Evolutionary conservation across 2,329 filamentous ascomycete species (phyloP), one percentile per base, ranked within the genome.

Genomic region (Calonectria fujianensis): DNA sequence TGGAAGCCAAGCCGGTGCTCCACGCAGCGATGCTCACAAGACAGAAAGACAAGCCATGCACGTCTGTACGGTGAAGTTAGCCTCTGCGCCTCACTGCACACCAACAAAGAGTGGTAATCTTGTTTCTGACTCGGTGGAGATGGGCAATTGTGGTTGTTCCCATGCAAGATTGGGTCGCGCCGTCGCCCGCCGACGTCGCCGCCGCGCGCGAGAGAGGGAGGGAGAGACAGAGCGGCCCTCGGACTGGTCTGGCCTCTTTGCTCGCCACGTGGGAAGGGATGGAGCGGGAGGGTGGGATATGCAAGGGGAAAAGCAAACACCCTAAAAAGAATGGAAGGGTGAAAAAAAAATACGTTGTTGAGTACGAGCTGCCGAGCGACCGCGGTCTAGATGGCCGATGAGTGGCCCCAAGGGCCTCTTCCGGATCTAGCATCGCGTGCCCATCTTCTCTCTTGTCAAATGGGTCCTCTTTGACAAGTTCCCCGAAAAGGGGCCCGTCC

Each of bases 201-300:
- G 39, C 37, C 13, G 37, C 39, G 39, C 39, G 39, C 8, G 11
- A 6, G 11, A 37, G 35, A 39, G 13, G 3, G 37, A 39, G 13
- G 37, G 37, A 39, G 37, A 39, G 9, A 32, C 32, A 32, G 32
- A 39, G 37, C 9, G 6, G 41, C 48, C 45, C 61, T 16, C 59
- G 39, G 61, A 48, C 72, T 64, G 45, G 61, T 45, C 69, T 29
- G 45, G 48, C 32, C 72, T 59, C 54, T 59, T 18, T 64, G 45
- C 65, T 45, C 70, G 76, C 79, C 79, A 80, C 79, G 79, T 80
- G 77, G 78, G 67, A 24, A 69, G 72, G 64, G 65, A 67, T 75
- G 59, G 52, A 67, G 69, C 69, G 69, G 74, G 51, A 69, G 51
- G 51, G 39, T 39, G 29, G 74, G 69, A 51, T 74, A 78, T 78